phyloP scores from a whole-genome alignment of 257 asterid genomes.

The Solanum gandarillasii region DNA sequence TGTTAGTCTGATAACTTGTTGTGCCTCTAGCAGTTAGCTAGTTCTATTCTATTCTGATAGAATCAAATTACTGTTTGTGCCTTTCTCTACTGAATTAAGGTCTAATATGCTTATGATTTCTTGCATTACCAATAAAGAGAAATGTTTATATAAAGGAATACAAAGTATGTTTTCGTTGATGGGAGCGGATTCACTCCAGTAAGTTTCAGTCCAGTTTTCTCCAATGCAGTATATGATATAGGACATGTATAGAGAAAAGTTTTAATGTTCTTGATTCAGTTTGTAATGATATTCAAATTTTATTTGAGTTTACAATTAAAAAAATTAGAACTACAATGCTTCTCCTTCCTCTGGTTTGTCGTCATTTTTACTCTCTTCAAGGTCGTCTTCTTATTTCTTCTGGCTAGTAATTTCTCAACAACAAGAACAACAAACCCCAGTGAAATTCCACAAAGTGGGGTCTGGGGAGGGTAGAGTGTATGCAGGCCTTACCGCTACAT shows the following conservation, averaged over 20 bases:
- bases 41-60: neutral
- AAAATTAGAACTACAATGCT: neutral
- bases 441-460: neutral
- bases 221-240: neutral
- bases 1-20: neutral
- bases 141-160: neutral
- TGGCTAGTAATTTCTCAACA: neutral
- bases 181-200: neutral
- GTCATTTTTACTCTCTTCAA: neutral
- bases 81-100: neutral
- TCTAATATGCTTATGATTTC: neutral
- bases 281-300: neutral
- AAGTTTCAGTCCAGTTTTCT: neutral
- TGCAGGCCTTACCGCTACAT: neutral
- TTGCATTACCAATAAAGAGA: neutral
- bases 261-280: neutral
- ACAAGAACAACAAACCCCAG: neutral
- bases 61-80: neutral
- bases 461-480: neutral
- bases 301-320: neutral
- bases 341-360: neutral
- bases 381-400: neutral
- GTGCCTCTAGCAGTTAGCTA: neutral
- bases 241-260: neutral
- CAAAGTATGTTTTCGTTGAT: neutral